These are phyloP conservation scores for Phytophthora multivora DNA, from an alignment of 352 stramenopile genomes.

Conservation along the genomic window DNA sequence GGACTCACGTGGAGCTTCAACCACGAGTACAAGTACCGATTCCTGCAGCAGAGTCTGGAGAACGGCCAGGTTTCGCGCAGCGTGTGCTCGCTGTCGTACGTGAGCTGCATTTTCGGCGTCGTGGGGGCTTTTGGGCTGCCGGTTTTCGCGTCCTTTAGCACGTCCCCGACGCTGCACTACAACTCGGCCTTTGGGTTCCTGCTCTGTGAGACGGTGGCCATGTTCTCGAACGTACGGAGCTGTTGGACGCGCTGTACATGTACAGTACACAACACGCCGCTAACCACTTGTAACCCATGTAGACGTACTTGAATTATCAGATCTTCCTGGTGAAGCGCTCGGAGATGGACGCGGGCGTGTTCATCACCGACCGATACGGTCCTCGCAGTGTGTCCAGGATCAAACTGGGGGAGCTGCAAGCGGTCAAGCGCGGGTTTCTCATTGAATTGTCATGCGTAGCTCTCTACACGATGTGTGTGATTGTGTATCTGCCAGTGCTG, in stretches of 20 bases:
- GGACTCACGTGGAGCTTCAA: constrained; percentile 66
- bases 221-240: constrained; percentile 58
- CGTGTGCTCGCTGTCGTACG: constrained; percentile 42
- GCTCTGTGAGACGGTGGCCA: constrained; percentile 50
- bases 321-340: constrained; percentile 61
- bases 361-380: constrained; percentile 58
- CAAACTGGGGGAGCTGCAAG: constrained; percentile 44
- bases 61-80: constrained; percentile 33
- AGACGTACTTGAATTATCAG: constrained; percentile 67
- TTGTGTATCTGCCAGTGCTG: constrained; percentile 61
- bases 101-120: constrained; percentile 44
- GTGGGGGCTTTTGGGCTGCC: constrained; percentile 46
- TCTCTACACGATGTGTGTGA: constrained; percentile 52
- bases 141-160: constrained; percentile 45
- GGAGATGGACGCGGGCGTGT: constrained; percentile 61
- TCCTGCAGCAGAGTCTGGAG: constrained; percentile 42
- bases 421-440: constrained; percentile 54
- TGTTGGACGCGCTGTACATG: neutral
- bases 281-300: neutral
- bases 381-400: constrained; percentile 52
- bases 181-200: constrained; percentile 54
- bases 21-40: constrained; percentile 55
- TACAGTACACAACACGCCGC: no score
- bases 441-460: constrained; percentile 53
- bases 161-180: constrained; percentile 46